Base-by-base conservation (phyloP, 2,329 filamentous ascomycete genomes). In the Aspergillus sp. region DNA sequence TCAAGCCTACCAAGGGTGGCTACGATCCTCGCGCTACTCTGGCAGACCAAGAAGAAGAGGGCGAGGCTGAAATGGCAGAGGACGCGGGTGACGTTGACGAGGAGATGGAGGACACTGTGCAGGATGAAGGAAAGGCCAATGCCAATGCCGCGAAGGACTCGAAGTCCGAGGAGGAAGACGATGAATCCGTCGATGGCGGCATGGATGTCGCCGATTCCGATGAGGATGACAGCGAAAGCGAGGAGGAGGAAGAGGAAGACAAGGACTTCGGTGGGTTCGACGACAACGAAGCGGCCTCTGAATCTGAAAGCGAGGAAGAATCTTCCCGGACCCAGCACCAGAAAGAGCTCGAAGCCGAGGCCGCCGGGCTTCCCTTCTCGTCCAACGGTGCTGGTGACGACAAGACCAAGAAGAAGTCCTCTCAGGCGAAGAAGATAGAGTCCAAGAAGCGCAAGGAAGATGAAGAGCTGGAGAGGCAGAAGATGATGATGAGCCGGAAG, bases 401-500 rank as follows among this genome's bases (percentile, higher is more conserved):
- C 72, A 60, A 68, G 66, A 37, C 81, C 62, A 75, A 80, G 45
- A 82, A 84, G 47, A 79, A 76, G 11, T 74, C 70, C 45, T 82
- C 83, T 54, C 75, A 75, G 49, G 67, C 80, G 17, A 71, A 74
- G 46, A 81, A 80, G 67, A 80, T 83, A 63, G 74, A 77, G 22
- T 74, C 77, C 39, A 72, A 71, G 56, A 73, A 75, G 49, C 64
- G 63, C 43, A 66, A 73, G 51, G 83, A 91, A 55, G 79, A 82
- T 3, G 91, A 96, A 61, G 88, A 96, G 51, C 63, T 93, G 37
- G 86, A 94, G 61, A 74, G 89, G 42, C 81, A 85, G 58, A 95
- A 94, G 76, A 91, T 93, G 68, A 98, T 98, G 91, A 80, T 96
- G 70, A 84, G 82, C 61, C 84, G 93, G 63, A 91, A 93, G 75